Conservation (phyloP, 257 asterid species). For the Knoxia roxburghii region DNA sequence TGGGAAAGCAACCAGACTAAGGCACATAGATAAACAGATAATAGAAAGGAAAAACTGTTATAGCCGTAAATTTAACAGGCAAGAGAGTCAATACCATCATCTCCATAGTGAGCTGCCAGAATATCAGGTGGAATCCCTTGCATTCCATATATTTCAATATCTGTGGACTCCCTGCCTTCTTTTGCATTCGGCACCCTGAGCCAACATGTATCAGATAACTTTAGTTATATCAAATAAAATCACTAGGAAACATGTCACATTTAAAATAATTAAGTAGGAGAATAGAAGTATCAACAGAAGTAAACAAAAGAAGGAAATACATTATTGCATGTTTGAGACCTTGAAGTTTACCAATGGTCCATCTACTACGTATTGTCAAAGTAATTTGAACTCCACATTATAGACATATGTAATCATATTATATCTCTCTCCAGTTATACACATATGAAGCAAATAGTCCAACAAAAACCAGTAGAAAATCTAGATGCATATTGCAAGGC, state of each 20-base stretch:
- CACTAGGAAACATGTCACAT: too few species aligned
- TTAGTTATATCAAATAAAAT: too few species aligned
- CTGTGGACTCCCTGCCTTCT: conserved; percentile 87
- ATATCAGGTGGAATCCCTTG: conserved; percentile 92
- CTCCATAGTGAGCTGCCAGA: conserved; percentile 87
- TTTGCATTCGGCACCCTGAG: conserved; percentile 94
- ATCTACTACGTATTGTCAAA: background rate
- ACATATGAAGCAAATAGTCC: background rate
- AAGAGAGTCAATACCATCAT: conserved; percentile 52
- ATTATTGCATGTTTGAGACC: background rate
- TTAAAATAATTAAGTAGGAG: too few species aligned
- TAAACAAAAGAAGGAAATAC: background rate
- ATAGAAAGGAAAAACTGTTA: background rate
- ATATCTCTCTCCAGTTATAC: background rate
- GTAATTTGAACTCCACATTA: background rate
- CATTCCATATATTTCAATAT: conserved; percentile 94
- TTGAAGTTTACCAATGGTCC: background rate
- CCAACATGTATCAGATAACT: too few species aligned
- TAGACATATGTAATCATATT: background rate
- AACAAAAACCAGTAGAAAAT: background rate
- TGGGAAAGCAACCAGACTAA: background rate
- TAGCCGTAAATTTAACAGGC: background rate
- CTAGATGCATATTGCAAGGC: background rate
- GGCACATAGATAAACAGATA: background rate
- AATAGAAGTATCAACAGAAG: too few species aligned